Evolutionary conservation across 2,329 filamentous ascomycete species (phyloP).

Genomic region (Graphiopsis chlorocephala): DNA sequence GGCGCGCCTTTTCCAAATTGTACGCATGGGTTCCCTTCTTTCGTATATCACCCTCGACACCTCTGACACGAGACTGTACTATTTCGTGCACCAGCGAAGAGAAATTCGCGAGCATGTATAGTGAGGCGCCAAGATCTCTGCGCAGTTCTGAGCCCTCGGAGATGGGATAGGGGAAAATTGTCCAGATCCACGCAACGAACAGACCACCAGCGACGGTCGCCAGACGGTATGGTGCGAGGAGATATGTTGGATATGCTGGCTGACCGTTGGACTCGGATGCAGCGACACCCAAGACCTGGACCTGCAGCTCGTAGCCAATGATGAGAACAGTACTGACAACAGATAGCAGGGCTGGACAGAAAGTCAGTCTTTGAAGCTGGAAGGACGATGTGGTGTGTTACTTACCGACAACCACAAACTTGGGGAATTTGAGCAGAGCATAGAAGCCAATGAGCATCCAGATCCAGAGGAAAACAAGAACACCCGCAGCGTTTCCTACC

Average conservation of each 20-base stretch:
- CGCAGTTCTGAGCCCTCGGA: conserved; percentile 69
- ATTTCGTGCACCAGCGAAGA: conserved; percentile 70
- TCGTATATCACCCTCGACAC: conserved; percentile 53
- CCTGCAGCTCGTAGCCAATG: conserved; percentile 61
- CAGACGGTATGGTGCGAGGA: conserved; percentile 68
- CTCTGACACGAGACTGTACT: conserved; percentile 58
- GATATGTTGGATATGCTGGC: conserved; percentile 65
- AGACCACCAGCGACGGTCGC: conserved; percentile 66
- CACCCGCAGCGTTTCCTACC: conserved; percentile 57
- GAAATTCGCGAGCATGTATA: conserved; percentile 72
- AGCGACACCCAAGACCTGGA: conserved; percentile 60
- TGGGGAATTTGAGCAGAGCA: conserved; percentile 65
- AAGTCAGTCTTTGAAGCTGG: background rate
- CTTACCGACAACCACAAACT: conserved; percentile 56
- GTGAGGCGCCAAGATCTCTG: conserved; percentile 63
- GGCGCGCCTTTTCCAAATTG: conserved; percentile 55
- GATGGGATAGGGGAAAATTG: conserved; percentile 69
- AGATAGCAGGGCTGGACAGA: conserved; percentile 50
- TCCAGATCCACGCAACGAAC: conserved; percentile 72
- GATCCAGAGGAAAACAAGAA: conserved; percentile 68
- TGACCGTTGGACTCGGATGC: conserved; percentile 61
- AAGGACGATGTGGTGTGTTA: background rate
- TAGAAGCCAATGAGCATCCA: conserved; percentile 64
- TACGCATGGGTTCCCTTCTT: conserved; percentile 52
- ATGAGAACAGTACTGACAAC: conserved; percentile 54